Evolutionary conservation across 345 rosid genomes (phyloP), one percentile per base, ranked within the genome.

Genomic region (Odontarrhena argentea): DNA sequence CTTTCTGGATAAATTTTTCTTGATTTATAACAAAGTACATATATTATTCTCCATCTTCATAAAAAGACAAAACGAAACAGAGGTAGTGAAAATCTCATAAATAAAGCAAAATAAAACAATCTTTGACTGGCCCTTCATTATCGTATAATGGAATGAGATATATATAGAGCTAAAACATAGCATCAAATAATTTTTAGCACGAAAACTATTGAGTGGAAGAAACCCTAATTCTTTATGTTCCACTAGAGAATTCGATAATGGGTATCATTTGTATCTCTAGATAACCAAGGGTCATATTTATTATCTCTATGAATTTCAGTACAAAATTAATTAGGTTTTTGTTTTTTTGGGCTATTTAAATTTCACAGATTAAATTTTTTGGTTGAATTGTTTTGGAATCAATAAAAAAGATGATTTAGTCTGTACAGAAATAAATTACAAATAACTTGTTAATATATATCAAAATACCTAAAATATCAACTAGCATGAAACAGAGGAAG

Each of bases 151-250:
- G 12, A 36, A 2, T 50, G 49, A 37, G 37, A 49, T 28, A 64
- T 51, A 9, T 34, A 24, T 50, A 24, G 50, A 40, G 15, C 2
- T 32, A 48, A 25, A 26, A 42, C 30, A 26, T 60, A 44, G 50
- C 15, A 55, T 67, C 55, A 37, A 13, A 41, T 30, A 35, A 35
- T 40, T 48, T n/a, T 8, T 18, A 15, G 44, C 36, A 68, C 65
- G 59, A 59, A 58, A 68, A 49, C 26, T 14, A 18, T 49, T 40
- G 36, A 58, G 51, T 68, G 59, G 13, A 49, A 40, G n/a, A 59
- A 59, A 64, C 30, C 49, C 25, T 64, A 51, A 30, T 37, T 57
- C 46, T 68, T 38, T 47, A 57, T 46, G 49, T 46, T 37, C 47
- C 58, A 68, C 42, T 48, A 38, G 7, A 38, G 42, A 43, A 28